phyloP scores from a whole-genome alignment of 2,329 filamentous ascomycete species.

The Coniochaeta hoffmannii region DNA sequence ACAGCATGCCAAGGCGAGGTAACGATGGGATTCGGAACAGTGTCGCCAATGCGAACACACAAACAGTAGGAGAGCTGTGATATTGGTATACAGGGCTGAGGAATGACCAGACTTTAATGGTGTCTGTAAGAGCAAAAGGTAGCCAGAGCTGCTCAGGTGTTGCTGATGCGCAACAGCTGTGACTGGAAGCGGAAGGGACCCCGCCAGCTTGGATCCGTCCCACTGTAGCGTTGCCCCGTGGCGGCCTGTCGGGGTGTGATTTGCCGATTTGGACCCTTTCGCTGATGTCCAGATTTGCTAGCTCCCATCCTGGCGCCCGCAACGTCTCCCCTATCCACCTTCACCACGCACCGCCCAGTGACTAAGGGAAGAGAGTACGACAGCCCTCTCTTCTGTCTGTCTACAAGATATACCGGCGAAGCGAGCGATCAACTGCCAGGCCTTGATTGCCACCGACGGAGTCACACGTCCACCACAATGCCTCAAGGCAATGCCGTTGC shows the following conservation, averaged over 20 bases:
- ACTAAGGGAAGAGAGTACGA: background rate
- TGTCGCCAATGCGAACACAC: background rate
- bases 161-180: too few relatives aligned
- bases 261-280: background rate
- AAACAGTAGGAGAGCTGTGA: background rate
- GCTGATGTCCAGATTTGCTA: background rate
- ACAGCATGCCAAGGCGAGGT: background rate
- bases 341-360: background rate
- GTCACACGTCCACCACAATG: background rate
- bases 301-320: background rate
- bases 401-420: background rate
- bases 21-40: background rate
- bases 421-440: background rate
- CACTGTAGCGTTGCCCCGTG: background rate
- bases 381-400: background rate
- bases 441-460: background rate
- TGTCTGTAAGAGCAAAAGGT: background rate
- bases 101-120: background rate
- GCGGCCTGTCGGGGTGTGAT: background rate
- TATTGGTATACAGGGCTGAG: background rate
- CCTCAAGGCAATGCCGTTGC: conserved; percentile 4
- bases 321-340: background rate
- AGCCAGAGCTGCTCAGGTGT: background rate
- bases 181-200: background rate
- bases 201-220: background rate